Evolutionary conservation across 495 filamentous ascomycete genomes (phyloP), one percentile per base, ranked within the genome.

Genomic region (Trichoderma erinaceum): DNA sequence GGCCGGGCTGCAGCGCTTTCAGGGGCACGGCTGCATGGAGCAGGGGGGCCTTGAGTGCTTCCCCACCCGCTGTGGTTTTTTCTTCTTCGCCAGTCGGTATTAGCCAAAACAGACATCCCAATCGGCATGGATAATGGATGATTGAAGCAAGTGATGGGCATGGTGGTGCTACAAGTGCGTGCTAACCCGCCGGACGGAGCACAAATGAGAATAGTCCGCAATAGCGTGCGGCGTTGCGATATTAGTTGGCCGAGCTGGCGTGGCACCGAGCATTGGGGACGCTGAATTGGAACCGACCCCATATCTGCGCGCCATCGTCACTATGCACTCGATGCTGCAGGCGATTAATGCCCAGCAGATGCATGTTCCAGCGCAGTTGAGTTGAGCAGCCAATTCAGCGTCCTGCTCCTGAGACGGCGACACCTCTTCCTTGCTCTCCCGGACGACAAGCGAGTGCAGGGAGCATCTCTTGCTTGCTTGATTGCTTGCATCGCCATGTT

Each of bases 181-280:
- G 16, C 56, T 61, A 61, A 23, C 56, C 11, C 48, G 21, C 10
- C 21, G 48, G 48, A 61, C 56, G 56, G 25, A 29, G 56, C 56
- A 32, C 27, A 61, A 32, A 8, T 23, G 27, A 61, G 23, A 29
- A 21, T 61, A 61, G 56, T 32, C 56, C 16, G 27, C 56, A 61
- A 32, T 61, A 61, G 56, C 56, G 56, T 61, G 56, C 56, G 56
- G 23, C 23, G 56, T 11, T 11, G 56, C 56, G 48, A 52, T 21
- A 29, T 61, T 61, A 61, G 56, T 32, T 32, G 56, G 56, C 56
- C 56, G 56, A 61, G 56, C 56, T 61, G 56, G 56, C 23, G 56
- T 61, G 56, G 56, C 25, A 61, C 56, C 27, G 56, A 56, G n/a
- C 44, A 16, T n/a, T 16, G 44, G 10, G n/a, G 23, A 16, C 50